Evolutionary conservation across 2,329 filamentous ascomycete species (phyloP).

Genomic region (Cercospora janseana): DNA sequence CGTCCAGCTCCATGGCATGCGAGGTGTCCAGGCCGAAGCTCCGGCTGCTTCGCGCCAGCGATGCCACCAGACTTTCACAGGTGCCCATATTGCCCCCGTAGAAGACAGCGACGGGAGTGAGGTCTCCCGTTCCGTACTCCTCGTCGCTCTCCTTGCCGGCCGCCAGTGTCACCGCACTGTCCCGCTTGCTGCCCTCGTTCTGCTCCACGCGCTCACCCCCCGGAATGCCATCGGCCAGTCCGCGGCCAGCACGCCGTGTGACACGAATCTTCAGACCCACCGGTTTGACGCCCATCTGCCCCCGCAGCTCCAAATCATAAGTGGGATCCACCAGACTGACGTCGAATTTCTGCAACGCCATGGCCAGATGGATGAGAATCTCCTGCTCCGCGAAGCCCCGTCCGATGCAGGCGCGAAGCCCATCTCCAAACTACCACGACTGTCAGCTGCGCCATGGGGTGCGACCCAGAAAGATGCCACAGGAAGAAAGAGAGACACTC

Average conservation of each 20-base stretch:
- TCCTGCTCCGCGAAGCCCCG: conserved; percentile 72
- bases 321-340: conserved; percentile 61
- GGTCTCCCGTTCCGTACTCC: conserved; percentile 38
- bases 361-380: conserved; percentile 58
- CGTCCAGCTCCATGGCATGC: conserved; percentile 60
- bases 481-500: too few relatives aligned
- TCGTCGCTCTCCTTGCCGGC: background rate
- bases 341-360: conserved; percentile 70
- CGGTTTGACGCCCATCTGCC: conserved; percentile 62
- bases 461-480: too few relatives aligned
- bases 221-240: too few relatives aligned
- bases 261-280: conserved; percentile 63
- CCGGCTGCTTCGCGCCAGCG: conserved; percentile 60
- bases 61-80: conserved; percentile 67
- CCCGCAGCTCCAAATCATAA: conserved; percentile 59
- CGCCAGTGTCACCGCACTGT: conserved; percentile 29
- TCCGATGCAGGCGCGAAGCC: conserved; percentile 66
- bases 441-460: too few relatives aligned
- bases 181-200: too few relatives aligned
- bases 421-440: conserved; percentile 75
- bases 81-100: conserved; percentile 75
- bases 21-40: conserved; percentile 46
- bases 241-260: conserved; percentile 52
- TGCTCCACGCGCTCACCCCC: too few relatives aligned
- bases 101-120: conserved; percentile 63